Evolutionary conservation across 495 filamentous ascomycete genomes (phyloP).

Genomic region (Aspergillus leporis): DNA sequence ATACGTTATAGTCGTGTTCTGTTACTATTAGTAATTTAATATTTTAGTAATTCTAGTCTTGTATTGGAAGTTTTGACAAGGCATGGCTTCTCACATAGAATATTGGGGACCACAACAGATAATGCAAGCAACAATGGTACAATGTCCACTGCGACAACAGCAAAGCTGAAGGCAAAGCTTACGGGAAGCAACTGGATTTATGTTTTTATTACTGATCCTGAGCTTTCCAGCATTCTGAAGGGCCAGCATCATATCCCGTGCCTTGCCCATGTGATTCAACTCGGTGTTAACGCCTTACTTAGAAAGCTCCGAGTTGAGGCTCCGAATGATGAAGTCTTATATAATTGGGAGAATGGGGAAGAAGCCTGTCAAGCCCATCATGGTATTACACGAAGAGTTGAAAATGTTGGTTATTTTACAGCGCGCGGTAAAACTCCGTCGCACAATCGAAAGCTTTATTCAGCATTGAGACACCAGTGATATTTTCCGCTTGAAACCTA

Average conservation of each 20-base stretch:
- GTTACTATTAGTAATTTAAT: too few relatives aligned
- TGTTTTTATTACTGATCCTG: background rate
- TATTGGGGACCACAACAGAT: background rate
- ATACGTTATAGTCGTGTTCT: too few relatives aligned
- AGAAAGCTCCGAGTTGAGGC: background rate
- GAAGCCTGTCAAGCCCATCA: background rate
- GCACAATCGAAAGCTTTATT: too few relatives aligned
- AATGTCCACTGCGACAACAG: background rate
- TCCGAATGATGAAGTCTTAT: background rate
- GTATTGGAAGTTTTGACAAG: background rate
- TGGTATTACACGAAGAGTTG: background rate
- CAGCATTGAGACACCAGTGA: too few relatives aligned
- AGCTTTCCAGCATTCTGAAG: background rate
- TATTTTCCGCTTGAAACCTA: too few relatives aligned
- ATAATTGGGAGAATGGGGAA: slow-evolving; percentile 2
- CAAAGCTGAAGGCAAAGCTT: background rate
- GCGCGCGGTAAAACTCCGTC: too few relatives aligned
- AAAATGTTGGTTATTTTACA: background rate
- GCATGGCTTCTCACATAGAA: background rate
- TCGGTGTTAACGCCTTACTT: background rate
- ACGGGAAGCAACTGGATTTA: background rate
- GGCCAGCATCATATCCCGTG: background rate
- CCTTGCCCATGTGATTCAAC: background rate
- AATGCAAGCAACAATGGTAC: background rate
- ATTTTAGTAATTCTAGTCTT: too few relatives aligned